Base-by-base conservation (phyloP, 1,139 yeast genomes). In the Pichia norvegensis region DNA sequence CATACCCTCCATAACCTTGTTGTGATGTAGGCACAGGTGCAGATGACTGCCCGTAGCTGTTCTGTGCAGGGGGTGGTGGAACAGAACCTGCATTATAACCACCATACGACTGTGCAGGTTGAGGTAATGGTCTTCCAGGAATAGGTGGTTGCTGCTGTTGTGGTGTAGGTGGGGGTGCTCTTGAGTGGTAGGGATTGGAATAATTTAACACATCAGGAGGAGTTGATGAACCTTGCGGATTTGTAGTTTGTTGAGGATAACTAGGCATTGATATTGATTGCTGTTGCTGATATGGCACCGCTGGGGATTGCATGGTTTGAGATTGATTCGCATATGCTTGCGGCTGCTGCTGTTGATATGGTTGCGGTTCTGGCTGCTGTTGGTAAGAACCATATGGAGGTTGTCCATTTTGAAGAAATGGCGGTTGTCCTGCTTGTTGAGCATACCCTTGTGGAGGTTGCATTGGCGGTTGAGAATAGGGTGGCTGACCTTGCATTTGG, bases 171-270 rank as follows among this genome's bases (percentile, higher is more conserved):
- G 38, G 36, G 4, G 31, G 31, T 25, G 33, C 16, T 17, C 22
- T 47, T 19, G 44, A 44, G 5, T 40, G 44, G 13, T 43, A 38
- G 42, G 51, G 37, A 33, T 46, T 17, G 29, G n/a, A 51, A 40
- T 38, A 31, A 19, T 27, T 37, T 14, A 40, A 23, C 4, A 33
- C 25, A 8, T 27, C 16, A 29, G 31, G 29, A 14, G 42, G 22
- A 23, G 43, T 29, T 21, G 35, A 43, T 8, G 37, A 49, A 29
- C 38, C 48, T n/a, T 17, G 29, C 11, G 42, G 35, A 21, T 6
- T 27, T 9, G 31, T 13, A 6, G 13, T n/a, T 13, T n/a, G 35
- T 14, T 16, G 21, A 31, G 20, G 3, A 7, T 31, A 31, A 13
- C 33, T 41, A 33, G 36, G 10, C 11, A 16, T 16, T 7, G 33